Evolutionary conservation across 2,329 filamentous ascomycete species (phyloP).

Genomic region (Thielaviopsis musarum): DNA sequence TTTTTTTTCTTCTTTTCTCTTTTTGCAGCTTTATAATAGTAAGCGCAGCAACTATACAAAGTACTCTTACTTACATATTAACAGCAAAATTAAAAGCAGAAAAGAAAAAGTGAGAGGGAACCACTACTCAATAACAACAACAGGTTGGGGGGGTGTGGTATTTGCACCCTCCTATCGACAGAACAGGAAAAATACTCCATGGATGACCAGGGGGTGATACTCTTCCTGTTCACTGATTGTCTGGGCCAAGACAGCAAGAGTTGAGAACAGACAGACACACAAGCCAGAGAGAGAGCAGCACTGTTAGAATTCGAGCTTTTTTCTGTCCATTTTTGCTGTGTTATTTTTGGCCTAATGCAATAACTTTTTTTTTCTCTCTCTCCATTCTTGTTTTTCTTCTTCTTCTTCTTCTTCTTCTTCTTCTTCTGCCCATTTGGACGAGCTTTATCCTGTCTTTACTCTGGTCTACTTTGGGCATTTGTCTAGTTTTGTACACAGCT

Average conservation of each 20-base stretch:
- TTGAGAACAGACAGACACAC: conserved; percentile 2
- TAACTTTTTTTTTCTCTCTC: neutral
- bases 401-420: neutral
- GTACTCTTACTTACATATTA: no score
- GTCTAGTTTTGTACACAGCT: no score
- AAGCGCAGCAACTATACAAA: neutral
- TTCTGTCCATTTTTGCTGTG: neutral
- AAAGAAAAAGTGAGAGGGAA: neutral
- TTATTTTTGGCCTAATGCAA: neutral
- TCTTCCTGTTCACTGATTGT: conserved; percentile 2
- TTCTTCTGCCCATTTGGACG: neutral
- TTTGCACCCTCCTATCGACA: neutral
- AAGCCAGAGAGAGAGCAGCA: neutral
- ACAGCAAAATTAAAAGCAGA: neutral
- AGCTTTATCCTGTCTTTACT: neutral
- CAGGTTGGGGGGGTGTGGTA: neutral
- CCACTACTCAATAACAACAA: neutral
- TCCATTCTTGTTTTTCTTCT: no score
- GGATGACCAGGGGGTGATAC: conserved; percentile 5
- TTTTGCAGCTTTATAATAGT: no score
- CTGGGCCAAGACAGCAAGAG: conserved; percentile 4
- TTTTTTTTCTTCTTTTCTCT: no score
- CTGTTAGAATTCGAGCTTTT: neutral
- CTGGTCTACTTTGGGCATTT: no score
- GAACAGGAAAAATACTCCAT: neutral